Conservation (phyloP, 2,329 filamentous ascomycete species). For the Corinectria fuckeliana region DNA sequence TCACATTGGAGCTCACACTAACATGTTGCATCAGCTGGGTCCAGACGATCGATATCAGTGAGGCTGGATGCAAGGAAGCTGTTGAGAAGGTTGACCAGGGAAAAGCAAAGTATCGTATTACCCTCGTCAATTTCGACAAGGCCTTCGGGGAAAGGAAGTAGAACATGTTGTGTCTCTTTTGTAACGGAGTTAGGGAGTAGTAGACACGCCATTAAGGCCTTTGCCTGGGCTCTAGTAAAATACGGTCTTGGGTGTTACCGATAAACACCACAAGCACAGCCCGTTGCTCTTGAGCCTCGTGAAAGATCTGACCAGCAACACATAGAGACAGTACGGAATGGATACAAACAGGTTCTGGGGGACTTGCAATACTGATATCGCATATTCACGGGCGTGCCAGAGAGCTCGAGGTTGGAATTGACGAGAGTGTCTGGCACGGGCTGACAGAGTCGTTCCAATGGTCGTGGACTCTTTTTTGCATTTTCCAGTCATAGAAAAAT, state of each 20-base stretch:
- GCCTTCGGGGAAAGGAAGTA: conserved; percentile 52
- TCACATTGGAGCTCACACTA: neutral
- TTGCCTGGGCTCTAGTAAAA: too few relatives aligned
- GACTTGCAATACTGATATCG: conserved; percentile 27
- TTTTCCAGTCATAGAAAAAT: too few relatives aligned
- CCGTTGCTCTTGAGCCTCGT: conserved; percentile 61
- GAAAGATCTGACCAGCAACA: conserved; percentile 32
- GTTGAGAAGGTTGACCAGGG: conserved; percentile 73
- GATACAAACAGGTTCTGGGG: conserved; percentile 21
- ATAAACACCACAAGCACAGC: conserved; percentile 63
- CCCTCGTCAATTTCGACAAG: conserved; percentile 71
- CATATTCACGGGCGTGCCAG: conserved; percentile 30
- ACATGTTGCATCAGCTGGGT: conserved; percentile 50
- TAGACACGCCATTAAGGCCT: too few relatives aligned
- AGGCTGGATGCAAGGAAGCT: conserved; percentile 72
- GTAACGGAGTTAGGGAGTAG: too few relatives aligned
- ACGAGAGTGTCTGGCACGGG: conserved; percentile 24
- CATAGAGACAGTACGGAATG: conserved; percentile 32
- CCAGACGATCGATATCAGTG: conserved; percentile 68
- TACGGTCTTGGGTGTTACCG: neutral
- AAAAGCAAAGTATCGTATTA: conserved; percentile 76
- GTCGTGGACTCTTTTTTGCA: conserved; percentile 33
- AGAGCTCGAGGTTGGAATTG: conserved; percentile 22
- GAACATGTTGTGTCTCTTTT: neutral
- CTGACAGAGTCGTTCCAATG: conserved; percentile 28